phyloP scores from a whole-genome alignment of 1,139 yeast genomes.

The Saccharomyces hybrid region DNA sequence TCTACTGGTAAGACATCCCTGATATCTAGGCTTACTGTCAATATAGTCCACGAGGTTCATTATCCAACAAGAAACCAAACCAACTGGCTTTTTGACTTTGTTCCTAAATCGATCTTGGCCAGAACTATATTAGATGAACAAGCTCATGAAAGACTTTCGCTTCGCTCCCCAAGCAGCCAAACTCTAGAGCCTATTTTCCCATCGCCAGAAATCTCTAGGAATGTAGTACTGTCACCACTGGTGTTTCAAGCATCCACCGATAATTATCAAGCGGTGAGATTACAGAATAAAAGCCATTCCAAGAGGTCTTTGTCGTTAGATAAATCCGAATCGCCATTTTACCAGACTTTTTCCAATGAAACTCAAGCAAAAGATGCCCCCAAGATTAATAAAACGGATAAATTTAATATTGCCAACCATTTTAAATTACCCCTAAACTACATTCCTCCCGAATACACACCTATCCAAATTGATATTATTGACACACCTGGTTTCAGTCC shows the following conservation, averaged over 20 bases:
- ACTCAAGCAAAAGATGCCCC: not conserved
- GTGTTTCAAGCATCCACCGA: slow-evolving; percentile 33
- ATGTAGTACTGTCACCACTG: slow-evolving; percentile 31
- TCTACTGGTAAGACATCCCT: slow-evolving; percentile 38
- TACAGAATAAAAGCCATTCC: not conserved
- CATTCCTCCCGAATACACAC: slow-evolving; percentile 43
- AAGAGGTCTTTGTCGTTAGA: slow-evolving; percentile 9
- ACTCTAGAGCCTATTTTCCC: slow-evolving; percentile 26
- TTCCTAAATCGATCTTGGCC: slow-evolving; percentile 37
- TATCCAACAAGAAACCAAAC: slow-evolving; percentile 57
- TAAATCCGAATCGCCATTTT: slow-evolving; percentile 1
- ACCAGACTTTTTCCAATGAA: slow-evolving; percentile 9
- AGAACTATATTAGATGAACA: slow-evolving; percentile 45
- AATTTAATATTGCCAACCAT: not conserved
- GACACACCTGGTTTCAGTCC: slow-evolving; percentile 68
- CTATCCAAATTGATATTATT: slow-evolving; percentile 56
- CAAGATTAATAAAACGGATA: not conserved
- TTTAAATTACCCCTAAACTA: slow-evolving; percentile 25
- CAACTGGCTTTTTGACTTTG: slow-evolving; percentile 49
- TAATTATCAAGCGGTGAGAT: slow-evolving; percentile 19
- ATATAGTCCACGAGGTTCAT: slow-evolving; percentile 39
- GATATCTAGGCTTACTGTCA: slow-evolving; percentile 43
- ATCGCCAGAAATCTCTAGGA: slow-evolving; percentile 25
- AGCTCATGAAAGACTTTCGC: slow-evolving; percentile 29
- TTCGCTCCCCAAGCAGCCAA: slow-evolving; percentile 28